A percentile compares a stretch with the other conserved stretches of the same genome.
Conservation (phyloP, 495 filamentous ascomycete genomes). For the Neurospora cerealis region DNA sequence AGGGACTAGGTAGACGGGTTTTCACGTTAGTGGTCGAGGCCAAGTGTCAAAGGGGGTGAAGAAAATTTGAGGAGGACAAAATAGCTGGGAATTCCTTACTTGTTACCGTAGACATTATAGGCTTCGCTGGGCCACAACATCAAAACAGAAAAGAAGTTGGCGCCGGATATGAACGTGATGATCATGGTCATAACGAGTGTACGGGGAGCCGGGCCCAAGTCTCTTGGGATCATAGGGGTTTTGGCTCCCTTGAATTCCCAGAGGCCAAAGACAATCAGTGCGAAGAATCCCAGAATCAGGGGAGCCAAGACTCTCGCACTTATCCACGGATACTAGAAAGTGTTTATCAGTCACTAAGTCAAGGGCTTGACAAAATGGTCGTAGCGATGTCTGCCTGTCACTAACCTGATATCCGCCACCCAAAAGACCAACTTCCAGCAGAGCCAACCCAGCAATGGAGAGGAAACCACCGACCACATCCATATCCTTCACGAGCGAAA, state of each 20-base stretch:
- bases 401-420: slow-evolving; percentile 54
- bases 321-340: slow-evolving; percentile 23
- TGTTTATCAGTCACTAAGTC: not conserved
- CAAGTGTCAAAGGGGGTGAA: not conserved
- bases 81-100: slow-evolving; percentile 18
- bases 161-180: slow-evolving; percentile 64
- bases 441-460: slow-evolving; percentile 52
- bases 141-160: slow-evolving; percentile 66
- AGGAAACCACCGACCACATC: slow-evolving; percentile 61
- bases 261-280: slow-evolving; percentile 44
- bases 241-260: slow-evolving; percentile 56
- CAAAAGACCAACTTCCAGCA: slow-evolving; percentile 57
- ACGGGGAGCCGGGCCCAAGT: slow-evolving; percentile 52
- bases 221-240: slow-evolving; percentile 56
- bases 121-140: slow-evolving; percentile 68
- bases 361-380: not conserved
- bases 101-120: slow-evolving; percentile 65
- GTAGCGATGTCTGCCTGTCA: not conserved
- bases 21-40: not conserved
- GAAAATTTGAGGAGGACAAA: not conserved
- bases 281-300: slow-evolving; percentile 48
- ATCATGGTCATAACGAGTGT: slow-evolving; percentile 54
- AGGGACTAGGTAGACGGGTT: slow-evolving; percentile 23
- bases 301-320: slow-evolving; percentile 37
- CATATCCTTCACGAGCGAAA: slow-evolving; percentile 45